Conservation (phyloP, 345 rosid genomes). For the Gossypium thurberi region DNA sequence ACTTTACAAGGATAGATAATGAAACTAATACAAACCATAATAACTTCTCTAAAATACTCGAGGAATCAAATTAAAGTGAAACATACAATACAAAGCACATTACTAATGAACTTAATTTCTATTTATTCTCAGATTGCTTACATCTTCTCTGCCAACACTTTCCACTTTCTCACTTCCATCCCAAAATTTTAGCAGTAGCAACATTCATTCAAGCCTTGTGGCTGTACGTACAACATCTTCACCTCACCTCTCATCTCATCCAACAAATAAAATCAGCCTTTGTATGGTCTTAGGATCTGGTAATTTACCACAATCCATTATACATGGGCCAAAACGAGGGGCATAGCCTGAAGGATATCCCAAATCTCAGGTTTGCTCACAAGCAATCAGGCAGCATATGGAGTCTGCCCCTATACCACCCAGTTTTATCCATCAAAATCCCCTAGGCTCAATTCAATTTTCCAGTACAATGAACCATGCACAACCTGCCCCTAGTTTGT, state of each 20-base stretch:
- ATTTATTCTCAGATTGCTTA: neutral
- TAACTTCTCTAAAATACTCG: neutral
- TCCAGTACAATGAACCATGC: neutral
- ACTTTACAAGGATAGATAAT: neutral
- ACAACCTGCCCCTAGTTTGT: constrained; percentile 4
- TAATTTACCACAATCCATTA: constrained; percentile 1
- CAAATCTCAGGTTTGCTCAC: constrained; percentile 5
- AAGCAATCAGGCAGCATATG: neutral
- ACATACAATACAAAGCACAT: neutral
- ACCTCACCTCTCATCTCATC: neutral
- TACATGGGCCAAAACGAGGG: constrained; percentile 9
- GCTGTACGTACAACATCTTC: neutral
- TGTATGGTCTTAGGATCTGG: neutral
- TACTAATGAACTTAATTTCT: neutral
- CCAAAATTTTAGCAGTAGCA: neutral
- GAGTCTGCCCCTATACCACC: neutral
- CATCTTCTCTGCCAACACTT: neutral
- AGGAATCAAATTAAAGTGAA: neutral
- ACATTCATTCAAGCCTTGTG: neutral
- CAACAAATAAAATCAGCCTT: neutral
- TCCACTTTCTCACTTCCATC: neutral
- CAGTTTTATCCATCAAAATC: neutral
- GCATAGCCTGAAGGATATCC: neutral
- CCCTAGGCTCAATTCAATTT: neutral
- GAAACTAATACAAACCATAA: neutral